phyloP scores from a whole-genome alignment of 108 stramenopile species.

The Skeletonema potamos region DNA sequence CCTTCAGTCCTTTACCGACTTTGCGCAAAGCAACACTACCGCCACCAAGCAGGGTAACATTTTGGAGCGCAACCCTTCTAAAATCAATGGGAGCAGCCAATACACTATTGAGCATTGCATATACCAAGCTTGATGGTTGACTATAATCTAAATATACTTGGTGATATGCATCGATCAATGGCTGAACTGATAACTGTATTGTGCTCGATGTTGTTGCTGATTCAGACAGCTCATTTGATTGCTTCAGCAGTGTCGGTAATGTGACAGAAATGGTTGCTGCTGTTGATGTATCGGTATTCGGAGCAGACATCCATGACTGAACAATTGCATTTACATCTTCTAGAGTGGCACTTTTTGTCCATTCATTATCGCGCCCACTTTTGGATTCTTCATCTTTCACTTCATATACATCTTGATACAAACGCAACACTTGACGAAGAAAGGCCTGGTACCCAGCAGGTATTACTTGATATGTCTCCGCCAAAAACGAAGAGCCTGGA shows the following conservation, averaged over 20 bases:
- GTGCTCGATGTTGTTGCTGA: not conserved
- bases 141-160: slow-evolving; percentile 37
- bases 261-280: slow-evolving; percentile 18
- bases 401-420: slow-evolving; percentile 20
- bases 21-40: slow-evolving; percentile 27
- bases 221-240: not conserved
- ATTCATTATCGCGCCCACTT: not conserved
- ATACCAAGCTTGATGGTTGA: slow-evolving; percentile 29
- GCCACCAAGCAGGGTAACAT: slow-evolving; percentile 23
- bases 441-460: slow-evolving; percentile 34
- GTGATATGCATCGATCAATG: slow-evolving; percentile 27
- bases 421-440: slow-evolving; percentile 6
- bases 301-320: slow-evolving; percentile 14
- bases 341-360: not conserved
- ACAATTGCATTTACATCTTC: slow-evolving; percentile 40
- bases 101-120: slow-evolving; percentile 22
- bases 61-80: slow-evolving; percentile 21
- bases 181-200: slow-evolving; percentile 13
- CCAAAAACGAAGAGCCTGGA: slow-evolving; percentile 19
- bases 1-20: slow-evolving; percentile 10
- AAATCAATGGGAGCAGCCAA: slow-evolving; percentile 30
- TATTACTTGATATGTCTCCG: slow-evolving; percentile 18
- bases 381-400: not conserved
- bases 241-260: slow-evolving; percentile 10
- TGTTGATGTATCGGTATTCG: slow-evolving; percentile 1